A percentile compares a stretch with the other conserved stretches of the same genome.
phyloP scores from a whole-genome alignment of 2,329 filamentous ascomycete species.

The Botrytis medusae region DNA sequence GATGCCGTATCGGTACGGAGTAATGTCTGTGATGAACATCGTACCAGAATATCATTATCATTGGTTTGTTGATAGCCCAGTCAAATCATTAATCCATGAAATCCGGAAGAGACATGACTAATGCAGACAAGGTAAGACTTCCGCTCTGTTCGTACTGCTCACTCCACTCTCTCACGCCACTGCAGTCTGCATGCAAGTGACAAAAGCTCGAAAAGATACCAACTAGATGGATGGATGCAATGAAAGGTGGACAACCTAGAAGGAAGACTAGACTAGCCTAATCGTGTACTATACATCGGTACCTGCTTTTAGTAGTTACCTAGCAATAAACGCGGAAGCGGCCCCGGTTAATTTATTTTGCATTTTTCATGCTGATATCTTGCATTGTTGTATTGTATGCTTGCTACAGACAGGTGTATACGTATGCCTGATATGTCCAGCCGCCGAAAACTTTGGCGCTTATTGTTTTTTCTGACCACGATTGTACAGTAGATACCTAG shows the following conservation, averaged over 20 bases:
- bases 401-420: neutral
- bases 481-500: neutral
- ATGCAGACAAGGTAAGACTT: neutral
- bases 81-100: neutral
- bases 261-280: neutral
- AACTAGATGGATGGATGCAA: neutral
- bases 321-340: neutral
- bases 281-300: neutral
- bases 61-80: neutral
- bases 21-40: neutral
- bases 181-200: neutral
- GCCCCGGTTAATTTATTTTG: neutral
- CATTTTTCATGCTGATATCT: neutral
- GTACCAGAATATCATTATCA: neutral
- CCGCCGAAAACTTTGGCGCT: neutral
- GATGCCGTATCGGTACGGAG: neutral
- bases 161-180: neutral
- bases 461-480: neutral
- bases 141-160: neutral
- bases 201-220: neutral
- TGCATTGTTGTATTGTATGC: too few species aligned
- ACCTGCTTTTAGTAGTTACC: neutral
- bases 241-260: neutral
- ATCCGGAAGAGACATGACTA: neutral
- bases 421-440: neutral